phyloP scores from a whole-genome alignment of 345 rosid genomes.

The Murraya paniculata region DNA sequence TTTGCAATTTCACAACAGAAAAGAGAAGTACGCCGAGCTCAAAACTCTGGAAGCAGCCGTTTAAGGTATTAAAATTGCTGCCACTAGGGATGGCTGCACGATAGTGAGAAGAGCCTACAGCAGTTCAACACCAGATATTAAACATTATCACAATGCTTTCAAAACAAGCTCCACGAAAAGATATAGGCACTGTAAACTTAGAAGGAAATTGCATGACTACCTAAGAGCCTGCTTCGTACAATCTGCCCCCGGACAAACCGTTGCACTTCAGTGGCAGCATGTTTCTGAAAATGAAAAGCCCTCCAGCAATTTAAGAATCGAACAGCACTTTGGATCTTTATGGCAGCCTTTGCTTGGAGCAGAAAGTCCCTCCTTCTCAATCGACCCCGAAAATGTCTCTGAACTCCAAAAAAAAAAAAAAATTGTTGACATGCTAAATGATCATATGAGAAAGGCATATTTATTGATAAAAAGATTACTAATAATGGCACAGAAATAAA shows the following conservation, averaged over 20 bases:
- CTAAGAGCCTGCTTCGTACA: slow-evolving; percentile 58
- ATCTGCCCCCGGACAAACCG: slow-evolving; percentile 50
- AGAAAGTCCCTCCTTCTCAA: slow-evolving; percentile 48
- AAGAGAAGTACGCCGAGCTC: slow-evolving; percentile 24
- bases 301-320: slow-evolving; percentile 37
- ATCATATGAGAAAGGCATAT: neutral
- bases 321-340: slow-evolving; percentile 56
- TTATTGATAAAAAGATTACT: neutral
- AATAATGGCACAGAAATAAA: neutral
- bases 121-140: slow-evolving; percentile 9
- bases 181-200: slow-evolving; percentile 1
- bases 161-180: neutral
- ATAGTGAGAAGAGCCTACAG: slow-evolving; percentile 45
- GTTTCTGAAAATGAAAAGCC: slow-evolving; percentile 32
- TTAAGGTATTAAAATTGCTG: slow-evolving; percentile 19
- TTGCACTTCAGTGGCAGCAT: slow-evolving; percentile 63
- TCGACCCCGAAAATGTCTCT: slow-evolving; percentile 67
- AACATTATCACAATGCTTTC: slow-evolving; percentile 1
- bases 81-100: slow-evolving; percentile 14
- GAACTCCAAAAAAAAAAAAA: slow-evolving; percentile 18
- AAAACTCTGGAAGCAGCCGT: slow-evolving; percentile 25
- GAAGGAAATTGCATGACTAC: slow-evolving; percentile 32
- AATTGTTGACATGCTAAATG: neutral
- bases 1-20: slow-evolving; percentile 66
- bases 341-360: slow-evolving; percentile 41